Evolutionary conservation across 2,329 filamentous ascomycete genomes (phyloP), one percentile per base, ranked within the genome.

Genomic region (Hymenoscyphus infarciens): DNA sequence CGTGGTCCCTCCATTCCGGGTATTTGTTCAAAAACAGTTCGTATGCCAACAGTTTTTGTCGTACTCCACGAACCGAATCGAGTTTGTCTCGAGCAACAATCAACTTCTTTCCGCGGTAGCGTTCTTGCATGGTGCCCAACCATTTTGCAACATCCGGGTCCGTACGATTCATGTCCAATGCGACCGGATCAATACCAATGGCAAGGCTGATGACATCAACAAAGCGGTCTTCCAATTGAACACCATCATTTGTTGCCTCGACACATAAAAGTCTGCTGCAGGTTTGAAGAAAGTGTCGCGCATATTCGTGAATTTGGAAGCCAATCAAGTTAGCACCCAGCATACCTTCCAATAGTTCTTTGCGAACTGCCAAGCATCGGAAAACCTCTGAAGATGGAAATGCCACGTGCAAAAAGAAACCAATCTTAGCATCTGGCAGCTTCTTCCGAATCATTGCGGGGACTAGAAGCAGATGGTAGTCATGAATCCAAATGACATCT

Each of bases 311-410:
- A 27, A 92, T 96, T 77, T 98, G 94, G 77, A 98, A 98, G 1
- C 91, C 93, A 66, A 98, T 86, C 13, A 98, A 80, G 70, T 97
- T 96, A 61, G 95, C 91, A 10, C 94, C 94, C 0, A 98, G 85
- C 81, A 98, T 94, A 61, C 95, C 94, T 70, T 97, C 89, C 1
- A 98, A 83, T 10, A 98, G 83, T 75, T 97, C 85, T 69, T 90
- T 93, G 63, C 94, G 89, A 11, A 92, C 88, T 2, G 94, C 91
- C 25, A 98, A 79, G 75, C 94, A 98, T 56, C 94, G 86, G 78
- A 98, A 98, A 1, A 98, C 92, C 73, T 98, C 94, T 0, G 94
- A 97, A 0, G 94, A 97, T 0, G 94, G 94, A 76, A 98, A 98
- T 0, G 94, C 92, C 31, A 94, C 92, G 74, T 98, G 94, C 16